phyloP scores from a whole-genome alignment of 2,329 filamentous ascomycete genomes.

The Aspergillus fumigatus region DNA sequence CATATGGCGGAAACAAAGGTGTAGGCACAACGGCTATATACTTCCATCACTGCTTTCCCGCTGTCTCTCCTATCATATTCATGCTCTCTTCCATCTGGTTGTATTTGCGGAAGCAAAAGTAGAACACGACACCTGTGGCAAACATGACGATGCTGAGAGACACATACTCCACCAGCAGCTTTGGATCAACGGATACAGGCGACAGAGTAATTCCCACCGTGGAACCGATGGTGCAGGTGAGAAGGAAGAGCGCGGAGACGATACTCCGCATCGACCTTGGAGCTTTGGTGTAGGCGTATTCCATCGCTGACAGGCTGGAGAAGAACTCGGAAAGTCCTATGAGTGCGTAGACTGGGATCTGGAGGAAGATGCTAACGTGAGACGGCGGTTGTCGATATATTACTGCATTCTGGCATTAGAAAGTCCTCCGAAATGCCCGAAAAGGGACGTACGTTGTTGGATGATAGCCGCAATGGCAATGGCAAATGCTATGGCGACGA shows the following conservation, averaged over 20 bases:
- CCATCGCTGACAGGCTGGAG: conserved; percentile 1
- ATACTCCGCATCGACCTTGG: conserved; percentile 12
- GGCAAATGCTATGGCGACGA: not conserved
- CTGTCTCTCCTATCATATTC: conserved; percentile 1
- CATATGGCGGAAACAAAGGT: not conserved
- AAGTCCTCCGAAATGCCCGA: not conserved
- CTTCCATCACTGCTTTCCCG: not conserved
- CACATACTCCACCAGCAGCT: conserved; percentile 11
- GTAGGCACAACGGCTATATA: not conserved
- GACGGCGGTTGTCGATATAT: conserved; percentile 1
- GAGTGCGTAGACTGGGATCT: not conserved
- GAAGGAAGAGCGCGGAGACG: conserved; percentile 19
- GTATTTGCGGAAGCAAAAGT: conserved; percentile 9
- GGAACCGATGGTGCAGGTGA: conserved; percentile 7
- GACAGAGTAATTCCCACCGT: conserved; percentile 9
- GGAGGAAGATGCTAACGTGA: not conserved
- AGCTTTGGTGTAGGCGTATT: conserved; percentile 8
- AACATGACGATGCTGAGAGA: conserved; percentile 8
- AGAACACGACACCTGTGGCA: conserved; percentile 5
- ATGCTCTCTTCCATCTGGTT: conserved; percentile 13
- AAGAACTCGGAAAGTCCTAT: conserved; percentile 1
- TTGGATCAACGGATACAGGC: conserved; percentile 8
- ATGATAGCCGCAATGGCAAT: not conserved
- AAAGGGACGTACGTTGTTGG: not conserved
- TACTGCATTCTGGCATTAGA: not conserved